phyloP scores from a whole-genome alignment of 2,329 filamentous ascomycete genomes.

The Fusarium sp. region DNA sequence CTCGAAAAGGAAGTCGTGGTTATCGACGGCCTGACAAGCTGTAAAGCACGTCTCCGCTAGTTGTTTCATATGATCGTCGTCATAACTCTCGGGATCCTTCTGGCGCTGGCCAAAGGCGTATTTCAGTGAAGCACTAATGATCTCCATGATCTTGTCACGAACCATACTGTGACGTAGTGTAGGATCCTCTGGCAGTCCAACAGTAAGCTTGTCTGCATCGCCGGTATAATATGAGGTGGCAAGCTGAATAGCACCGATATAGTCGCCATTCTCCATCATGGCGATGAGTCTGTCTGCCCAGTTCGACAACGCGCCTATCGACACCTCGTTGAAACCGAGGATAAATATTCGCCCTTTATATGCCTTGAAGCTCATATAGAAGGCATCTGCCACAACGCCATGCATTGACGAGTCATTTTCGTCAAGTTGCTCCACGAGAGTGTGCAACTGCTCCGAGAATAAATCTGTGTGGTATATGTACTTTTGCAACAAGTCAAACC shows the following conservation, averaged over 20 bases:
- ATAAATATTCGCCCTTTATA: slow-evolving; percentile 96
- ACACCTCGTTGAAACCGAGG: slow-evolving; percentile 91
- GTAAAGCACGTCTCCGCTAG: slow-evolving; percentile 85
- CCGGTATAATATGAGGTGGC: slow-evolving; percentile 94
- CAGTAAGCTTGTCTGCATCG: slow-evolving; percentile 90
- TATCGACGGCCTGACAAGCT: slow-evolving; percentile 80
- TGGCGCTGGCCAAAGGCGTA: slow-evolving; percentile 82
- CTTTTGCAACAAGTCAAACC: slow-evolving; percentile 90
- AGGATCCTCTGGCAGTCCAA: slow-evolving; percentile 90
- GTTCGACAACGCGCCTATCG: slow-evolving; percentile 91
- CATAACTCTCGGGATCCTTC: slow-evolving; percentile 57
- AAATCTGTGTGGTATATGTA: slow-evolving; percentile 92
- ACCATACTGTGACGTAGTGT: slow-evolving; percentile 81
- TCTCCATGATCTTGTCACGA: slow-evolving; percentile 87
- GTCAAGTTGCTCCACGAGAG: slow-evolving; percentile 86
- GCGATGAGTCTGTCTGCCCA: slow-evolving; percentile 96
- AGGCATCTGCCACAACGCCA: slow-evolving; percentile 95
- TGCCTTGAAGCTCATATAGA: slow-evolving; percentile 95
- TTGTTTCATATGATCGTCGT: slow-evolving; percentile 74
- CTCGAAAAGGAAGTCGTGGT: slow-evolving; percentile 88
- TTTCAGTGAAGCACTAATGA: slow-evolving; percentile 90
- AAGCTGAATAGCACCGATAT: slow-evolving; percentile 88
- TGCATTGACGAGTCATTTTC: slow-evolving; percentile 91
- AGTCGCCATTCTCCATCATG: slow-evolving; percentile 96
- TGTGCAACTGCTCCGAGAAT: slow-evolving; percentile 87